A percentile compares a stretch with the other conserved stretches of the same genome.
Evolutionary conservation across 441 rosid species (phyloP).

Genomic region (Pelargonium myrrhifolium): DNA sequence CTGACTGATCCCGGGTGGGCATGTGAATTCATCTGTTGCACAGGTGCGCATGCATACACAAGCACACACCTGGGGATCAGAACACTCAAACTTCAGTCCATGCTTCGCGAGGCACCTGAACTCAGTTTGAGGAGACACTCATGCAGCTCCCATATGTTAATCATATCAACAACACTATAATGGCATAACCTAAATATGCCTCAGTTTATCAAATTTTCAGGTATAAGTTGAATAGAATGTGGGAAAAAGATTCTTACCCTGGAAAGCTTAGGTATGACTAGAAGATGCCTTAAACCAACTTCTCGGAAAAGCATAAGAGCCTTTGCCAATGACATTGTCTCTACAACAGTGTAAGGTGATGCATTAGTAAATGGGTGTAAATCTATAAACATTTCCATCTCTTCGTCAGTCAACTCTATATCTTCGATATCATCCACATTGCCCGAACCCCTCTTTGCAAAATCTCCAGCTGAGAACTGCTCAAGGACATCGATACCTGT

Average conservation of each 20-base stretch:
- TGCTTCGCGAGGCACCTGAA: neutral
- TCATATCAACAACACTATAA: neutral
- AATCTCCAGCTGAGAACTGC: constrained; percentile 43
- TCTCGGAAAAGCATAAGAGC: constrained; percentile 62
- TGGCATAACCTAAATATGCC: neutral
- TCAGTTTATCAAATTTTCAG: neutral
- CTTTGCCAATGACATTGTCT: constrained; percentile 61
- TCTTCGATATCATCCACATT: constrained; percentile 54
- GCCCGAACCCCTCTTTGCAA: constrained; percentile 57
- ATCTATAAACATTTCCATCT: constrained; percentile 68
- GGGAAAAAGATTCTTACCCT: constrained; percentile 33
- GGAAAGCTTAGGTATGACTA: constrained; percentile 53
- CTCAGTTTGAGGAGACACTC: neutral
- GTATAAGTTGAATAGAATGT: neutral
- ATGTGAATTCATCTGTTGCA: too few species aligned
- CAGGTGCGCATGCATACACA: too few species aligned
- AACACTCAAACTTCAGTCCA: too few species aligned
- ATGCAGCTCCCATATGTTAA: neutral
- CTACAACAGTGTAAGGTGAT: constrained; percentile 62
- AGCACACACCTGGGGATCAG: too few species aligned
- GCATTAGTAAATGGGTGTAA: constrained; percentile 57
- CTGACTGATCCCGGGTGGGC: too few species aligned
- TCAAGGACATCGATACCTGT: constrained; percentile 33
- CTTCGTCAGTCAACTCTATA: constrained; percentile 42
- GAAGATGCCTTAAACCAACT: constrained; percentile 58